Percentiles rank a stretch among this genome's conserved stretches.
These are phyloP conservation scores for Apiospora koreana DNA, from an alignment of 2,329 filamentous ascomycete species.

Conservation along the genomic window DNA sequence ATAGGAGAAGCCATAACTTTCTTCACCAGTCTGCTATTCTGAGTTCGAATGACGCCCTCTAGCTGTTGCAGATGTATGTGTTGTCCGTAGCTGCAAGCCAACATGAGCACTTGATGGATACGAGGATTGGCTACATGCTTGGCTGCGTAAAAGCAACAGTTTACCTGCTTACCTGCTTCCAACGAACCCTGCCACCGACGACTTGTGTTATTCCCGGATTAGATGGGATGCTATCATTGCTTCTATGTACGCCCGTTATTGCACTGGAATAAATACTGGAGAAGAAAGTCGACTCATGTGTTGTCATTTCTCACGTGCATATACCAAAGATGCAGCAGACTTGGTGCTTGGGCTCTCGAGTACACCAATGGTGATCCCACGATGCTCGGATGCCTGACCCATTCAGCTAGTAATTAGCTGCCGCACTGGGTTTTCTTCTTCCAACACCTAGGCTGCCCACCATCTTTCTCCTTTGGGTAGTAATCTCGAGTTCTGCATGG, in stretches of 20 bases:
- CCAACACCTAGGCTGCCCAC: not conserved
- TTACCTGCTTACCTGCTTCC: not conserved
- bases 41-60: not conserved
- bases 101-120: not conserved
- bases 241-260: not conserved
- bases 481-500: not conserved
- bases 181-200: not conserved
- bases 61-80: not conserved
- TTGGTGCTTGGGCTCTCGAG: not conserved
- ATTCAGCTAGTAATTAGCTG: conserved; percentile 1
- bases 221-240: not conserved
- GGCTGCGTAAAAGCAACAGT: not conserved
- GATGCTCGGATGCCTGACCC: not conserved
- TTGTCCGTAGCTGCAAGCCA: not conserved
- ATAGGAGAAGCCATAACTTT: not conserved
- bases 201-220: not conserved
- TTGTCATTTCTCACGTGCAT: not conserved
- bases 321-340: not conserved
- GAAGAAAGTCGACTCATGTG: not conserved
- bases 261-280: not conserved
- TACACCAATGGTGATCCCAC: not conserved
- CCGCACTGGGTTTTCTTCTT: not conserved
- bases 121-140: not conserved
- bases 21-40: not conserved
- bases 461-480: not conserved